Conservation (phyloP, 78 protist species). For the Diacronema lutheri region DNA sequence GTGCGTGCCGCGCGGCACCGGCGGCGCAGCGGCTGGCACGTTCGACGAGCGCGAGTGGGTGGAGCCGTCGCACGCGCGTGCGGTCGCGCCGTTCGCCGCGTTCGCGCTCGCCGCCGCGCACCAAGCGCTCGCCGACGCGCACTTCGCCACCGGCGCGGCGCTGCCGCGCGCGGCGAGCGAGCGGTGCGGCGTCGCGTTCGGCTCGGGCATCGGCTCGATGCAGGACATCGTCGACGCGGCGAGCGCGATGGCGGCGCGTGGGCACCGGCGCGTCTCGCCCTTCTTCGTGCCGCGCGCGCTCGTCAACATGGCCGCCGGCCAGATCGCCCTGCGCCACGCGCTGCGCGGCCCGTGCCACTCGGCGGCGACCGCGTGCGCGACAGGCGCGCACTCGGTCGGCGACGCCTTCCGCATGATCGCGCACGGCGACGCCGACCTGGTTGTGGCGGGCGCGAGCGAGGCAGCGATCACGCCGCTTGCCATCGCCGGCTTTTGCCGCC, state of each 20-base stretch:
- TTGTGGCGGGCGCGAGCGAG: constrained; percentile 91
- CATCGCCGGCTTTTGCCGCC: constrained; percentile 75
- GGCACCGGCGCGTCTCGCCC: constrained; percentile 66
- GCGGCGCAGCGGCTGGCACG: not conserved
- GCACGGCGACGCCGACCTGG: constrained; percentile 80
- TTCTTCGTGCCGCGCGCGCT: constrained; percentile 84
- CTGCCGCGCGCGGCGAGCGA: not conserved
- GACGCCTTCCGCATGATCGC: constrained; percentile 67
- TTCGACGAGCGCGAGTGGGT: not conserved
- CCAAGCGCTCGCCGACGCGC: constrained; percentile 73
- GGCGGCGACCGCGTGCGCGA: constrained; percentile 90
- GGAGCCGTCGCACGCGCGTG: not conserved
- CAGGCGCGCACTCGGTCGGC: constrained; percentile 90
- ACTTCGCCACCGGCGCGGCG: not conserved
- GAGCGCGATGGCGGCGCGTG: not conserved
- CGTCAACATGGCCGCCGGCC: constrained; percentile 84
- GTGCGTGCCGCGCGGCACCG: constrained; percentile 35
- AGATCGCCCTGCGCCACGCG: constrained; percentile 38
- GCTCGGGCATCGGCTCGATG: constrained; percentile 80
- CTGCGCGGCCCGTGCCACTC: not conserved
- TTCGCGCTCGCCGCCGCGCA: constrained; percentile 74
- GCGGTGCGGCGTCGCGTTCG: constrained; percentile 73
- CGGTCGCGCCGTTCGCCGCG: constrained; percentile 40
- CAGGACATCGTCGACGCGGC: constrained; percentile 47
- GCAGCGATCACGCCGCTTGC: constrained; percentile 76